These are phyloP conservation scores for Microbotryomycetes sp. DNA, from an alignment of 1,284 basidiomycete genomes.

Conservation along the genomic window DNA sequence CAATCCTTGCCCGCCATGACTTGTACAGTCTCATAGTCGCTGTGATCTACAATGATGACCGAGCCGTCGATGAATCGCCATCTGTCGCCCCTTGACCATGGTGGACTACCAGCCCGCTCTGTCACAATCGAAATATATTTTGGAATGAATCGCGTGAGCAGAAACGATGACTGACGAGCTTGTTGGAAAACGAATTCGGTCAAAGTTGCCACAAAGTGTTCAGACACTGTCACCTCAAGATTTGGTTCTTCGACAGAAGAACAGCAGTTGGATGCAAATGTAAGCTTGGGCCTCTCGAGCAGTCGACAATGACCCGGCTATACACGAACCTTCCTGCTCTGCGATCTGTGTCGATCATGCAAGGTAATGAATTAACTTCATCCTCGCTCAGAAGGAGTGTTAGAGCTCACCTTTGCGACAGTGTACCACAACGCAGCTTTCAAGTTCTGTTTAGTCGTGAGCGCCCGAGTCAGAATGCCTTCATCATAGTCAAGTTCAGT, in stretches of 20 bases:
- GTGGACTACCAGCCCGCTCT: no score
- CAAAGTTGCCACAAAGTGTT: constrained; percentile 27
- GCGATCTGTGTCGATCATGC: constrained; percentile 14
- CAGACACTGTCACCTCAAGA: constrained; percentile 18
- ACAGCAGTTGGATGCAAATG: not conserved
- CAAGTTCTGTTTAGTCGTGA: constrained; percentile 10
- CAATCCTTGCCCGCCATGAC: no score
- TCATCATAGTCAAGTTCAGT: not conserved
- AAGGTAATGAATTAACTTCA: not conserved
- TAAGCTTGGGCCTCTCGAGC: not conserved
- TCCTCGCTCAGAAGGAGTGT: no score
- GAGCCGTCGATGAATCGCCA: no score
- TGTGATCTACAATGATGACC: no score
- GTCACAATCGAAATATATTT: no score
- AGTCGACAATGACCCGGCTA: not conserved
- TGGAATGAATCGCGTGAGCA: not conserved
- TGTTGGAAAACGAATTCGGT: constrained; percentile 29
- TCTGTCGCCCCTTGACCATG: no score
- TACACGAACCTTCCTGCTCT: constrained; percentile 20
- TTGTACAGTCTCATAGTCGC: no score
- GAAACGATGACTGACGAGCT: constrained; percentile 4
- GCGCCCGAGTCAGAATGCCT: not conserved
- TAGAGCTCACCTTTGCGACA: constrained; percentile 17
- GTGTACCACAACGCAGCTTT: constrained; percentile 30
- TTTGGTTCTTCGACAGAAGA: constrained; percentile 9